Evolutionary conservation across 2,329 filamentous ascomycete species (phyloP).

Genomic region (Mycosphaerella arachidis): DNA sequence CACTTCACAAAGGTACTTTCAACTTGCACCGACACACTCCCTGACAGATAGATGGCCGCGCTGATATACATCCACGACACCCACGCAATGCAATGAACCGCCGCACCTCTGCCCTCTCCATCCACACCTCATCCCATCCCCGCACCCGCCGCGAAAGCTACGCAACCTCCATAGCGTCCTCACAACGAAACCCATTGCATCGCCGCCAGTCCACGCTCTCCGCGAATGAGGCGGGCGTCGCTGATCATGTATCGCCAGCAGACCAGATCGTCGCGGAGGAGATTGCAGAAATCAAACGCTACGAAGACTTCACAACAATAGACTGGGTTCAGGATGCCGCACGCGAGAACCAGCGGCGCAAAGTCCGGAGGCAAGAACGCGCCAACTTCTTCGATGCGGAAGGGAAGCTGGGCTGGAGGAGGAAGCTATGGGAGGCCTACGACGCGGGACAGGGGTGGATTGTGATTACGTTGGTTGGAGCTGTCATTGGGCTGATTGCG

Average conservation of each 20-base stretch:
- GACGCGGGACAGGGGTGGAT: constrained; percentile 98
- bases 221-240: constrained; percentile 55
- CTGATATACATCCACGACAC: background rate
- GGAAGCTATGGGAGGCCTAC: constrained; percentile 78
- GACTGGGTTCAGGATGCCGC: constrained; percentile 99
- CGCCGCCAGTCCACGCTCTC: constrained; percentile 66
- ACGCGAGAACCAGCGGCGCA: constrained; percentile 78
- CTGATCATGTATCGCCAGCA: constrained; percentile 49
- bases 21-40: background rate
- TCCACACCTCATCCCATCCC: constrained; percentile 19
- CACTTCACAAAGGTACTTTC: background rate
- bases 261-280: constrained; percentile 82
- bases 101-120: constrained; percentile 36
- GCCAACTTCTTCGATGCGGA: constrained; percentile 66
- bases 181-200: constrained; percentile 42
- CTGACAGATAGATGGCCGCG: background rate
- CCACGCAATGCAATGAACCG: constrained; percentile 44
- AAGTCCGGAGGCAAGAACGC: constrained; percentile 67
- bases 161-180: constrained; percentile 19
- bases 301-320: constrained; percentile 97
- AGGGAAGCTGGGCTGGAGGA: constrained; percentile 70
- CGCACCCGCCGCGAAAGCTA: constrained; percentile 19
- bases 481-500: constrained; percentile 89
- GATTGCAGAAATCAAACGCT: constrained; percentile 95
- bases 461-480: constrained; percentile 87